Conservation (phyloP, 2,329 filamentous ascomycete species). For the Davidsoniella virescens region DNA sequence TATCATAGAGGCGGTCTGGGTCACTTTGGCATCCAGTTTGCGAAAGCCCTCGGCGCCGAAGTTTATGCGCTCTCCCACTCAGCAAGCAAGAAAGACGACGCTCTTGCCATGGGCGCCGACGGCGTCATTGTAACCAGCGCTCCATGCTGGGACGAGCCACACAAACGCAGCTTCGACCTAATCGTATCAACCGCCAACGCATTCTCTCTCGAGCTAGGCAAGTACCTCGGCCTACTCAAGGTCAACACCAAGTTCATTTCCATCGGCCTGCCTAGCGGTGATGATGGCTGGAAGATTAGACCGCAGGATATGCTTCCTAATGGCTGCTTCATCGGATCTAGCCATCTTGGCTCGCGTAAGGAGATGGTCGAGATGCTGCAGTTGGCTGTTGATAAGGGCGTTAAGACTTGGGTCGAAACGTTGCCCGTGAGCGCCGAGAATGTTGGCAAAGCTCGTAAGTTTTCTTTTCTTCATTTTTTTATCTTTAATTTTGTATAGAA, state of each 20-base stretch:
- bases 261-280: slow-evolving; percentile 61
- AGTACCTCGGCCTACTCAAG: slow-evolving; percentile 66
- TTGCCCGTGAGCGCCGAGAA: slow-evolving; percentile 59
- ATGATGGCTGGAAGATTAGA: slow-evolving; percentile 49
- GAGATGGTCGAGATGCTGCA: slow-evolving; percentile 60
- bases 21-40: slow-evolving; percentile 51
- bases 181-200: slow-evolving; percentile 56
- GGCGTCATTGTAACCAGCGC: slow-evolving; percentile 41
- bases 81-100: slow-evolving; percentile 38
- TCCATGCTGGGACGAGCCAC: slow-evolving; percentile 32
- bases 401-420: slow-evolving; percentile 56
- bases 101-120: slow-evolving; percentile 35
- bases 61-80: slow-evolving; percentile 40
- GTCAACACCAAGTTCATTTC: slow-evolving; percentile 68
- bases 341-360: slow-evolving; percentile 52
- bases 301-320: slow-evolving; percentile 62
- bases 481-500: background rate
- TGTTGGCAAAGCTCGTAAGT: slow-evolving; percentile 11
- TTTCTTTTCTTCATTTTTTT: background rate
- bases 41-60: slow-evolving; percentile 42
- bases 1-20: slow-evolving; percentile 40
- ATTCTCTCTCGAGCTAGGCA: slow-evolving; percentile 48
- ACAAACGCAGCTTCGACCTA: slow-evolving; percentile 48
- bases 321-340: slow-evolving; percentile 55
- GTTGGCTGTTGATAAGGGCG: slow-evolving; percentile 51